Base-by-base conservation (phyloP, 805 yeast genomes). In the Zygosaccharomyces bisporus region DNA sequence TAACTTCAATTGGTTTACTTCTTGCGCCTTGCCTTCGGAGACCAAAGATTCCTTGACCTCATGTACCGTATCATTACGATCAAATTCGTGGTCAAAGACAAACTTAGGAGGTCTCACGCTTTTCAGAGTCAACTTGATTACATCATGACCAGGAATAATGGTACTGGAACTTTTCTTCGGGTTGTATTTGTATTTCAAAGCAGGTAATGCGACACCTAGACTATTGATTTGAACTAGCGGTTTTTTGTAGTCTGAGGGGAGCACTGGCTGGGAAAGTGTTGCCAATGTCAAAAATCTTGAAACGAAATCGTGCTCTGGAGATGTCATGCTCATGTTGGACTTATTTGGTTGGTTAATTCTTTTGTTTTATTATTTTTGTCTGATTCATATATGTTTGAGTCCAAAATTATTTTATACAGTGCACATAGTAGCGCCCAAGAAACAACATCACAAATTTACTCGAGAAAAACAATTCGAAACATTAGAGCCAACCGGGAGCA, bases 51-150 rank as follows among this genome's bases (percentile, higher is more conserved):
- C 44, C 47, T 71, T 71, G 14, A 68, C 59, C 39, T 63, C 64
- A 27, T 53, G 49, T 14, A 70, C 54, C 0, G 74, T 65, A 6
- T 60, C 65, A 9, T 57, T 53, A 1, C 50, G 30, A 19, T 47
- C 33, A n/a, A 60, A 54, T 17, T 58, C 49, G 17, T 61, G 49
- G 12, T 58, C 51, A 12, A 68, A 50, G 30, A 67, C 60, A 62
- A 86, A 83, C 57, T 81, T 85, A 4, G 95, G 95, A 4, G 83
- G 77, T 54, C 81, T 79, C 43, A 87, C 75, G 23, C 90, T 83
- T 62, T 82, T 83, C 58, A 86, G 71, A 4, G 62, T 55, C 12
- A 75, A 64, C 10, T 50, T 46, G 14, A 54, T 41, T 30, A 38
- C 17, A 7, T 21, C 21, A 5, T 27, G 7, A 12, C 19, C 18